Conservation (phyloP, 768 basidiomycete species). For the Pulveroboletus sp. region DNA sequence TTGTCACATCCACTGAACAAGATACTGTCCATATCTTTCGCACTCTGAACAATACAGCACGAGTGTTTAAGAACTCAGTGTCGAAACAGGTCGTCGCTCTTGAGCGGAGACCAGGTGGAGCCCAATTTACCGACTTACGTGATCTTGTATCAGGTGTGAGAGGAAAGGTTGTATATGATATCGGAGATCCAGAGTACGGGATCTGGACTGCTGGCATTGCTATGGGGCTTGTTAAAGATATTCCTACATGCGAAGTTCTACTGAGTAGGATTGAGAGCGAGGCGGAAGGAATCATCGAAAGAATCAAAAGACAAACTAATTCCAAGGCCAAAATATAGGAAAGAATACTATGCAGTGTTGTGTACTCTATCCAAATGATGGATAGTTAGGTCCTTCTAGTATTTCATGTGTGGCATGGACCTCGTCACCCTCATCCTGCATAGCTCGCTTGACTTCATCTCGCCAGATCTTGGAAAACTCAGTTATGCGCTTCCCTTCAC, state of each 20-base stretch:
- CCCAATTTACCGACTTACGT: slow-evolving; percentile 80
- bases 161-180: slow-evolving; percentile 72
- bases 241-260: slow-evolving; percentile 75
- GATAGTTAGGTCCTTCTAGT: neutral
- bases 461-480: slow-evolving; percentile 70
- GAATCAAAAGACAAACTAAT: slow-evolving; percentile 32
- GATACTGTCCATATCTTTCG: slow-evolving; percentile 91
- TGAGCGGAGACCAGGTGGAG: slow-evolving; percentile 76
- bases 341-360: neutral
- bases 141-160: slow-evolving; percentile 71
- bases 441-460: slow-evolving; percentile 42
- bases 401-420: neutral
- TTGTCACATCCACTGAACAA: slow-evolving; percentile 75
- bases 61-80: slow-evolving; percentile 85
- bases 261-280: slow-evolving; percentile 67
- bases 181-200: slow-evolving; percentile 80
- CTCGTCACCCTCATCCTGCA: slow-evolving; percentile 13
- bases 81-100: slow-evolving; percentile 80
- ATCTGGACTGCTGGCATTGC: slow-evolving; percentile 74
- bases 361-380: neutral
- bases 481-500: slow-evolving; percentile 63
- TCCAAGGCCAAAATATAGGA: slow-evolving; percentile 20
- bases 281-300: slow-evolving; percentile 60
- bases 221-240: slow-evolving; percentile 74
- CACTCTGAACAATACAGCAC: slow-evolving; percentile 74